These are phyloP conservation scores for Cucurbita ficifolia DNA, from an alignment of 306 rosid species.

Conservation along the genomic window DNA sequence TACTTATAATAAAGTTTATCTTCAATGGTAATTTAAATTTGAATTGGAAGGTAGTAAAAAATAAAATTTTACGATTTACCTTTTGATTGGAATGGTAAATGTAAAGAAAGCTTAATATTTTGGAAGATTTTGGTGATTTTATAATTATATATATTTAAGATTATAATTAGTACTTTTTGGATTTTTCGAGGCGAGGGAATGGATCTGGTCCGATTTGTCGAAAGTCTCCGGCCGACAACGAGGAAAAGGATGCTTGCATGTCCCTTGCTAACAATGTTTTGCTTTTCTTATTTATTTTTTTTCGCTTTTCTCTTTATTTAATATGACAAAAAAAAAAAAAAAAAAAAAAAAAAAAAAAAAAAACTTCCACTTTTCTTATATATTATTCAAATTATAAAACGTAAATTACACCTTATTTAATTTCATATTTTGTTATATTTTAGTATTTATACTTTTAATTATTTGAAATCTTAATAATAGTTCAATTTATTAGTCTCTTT, in stretches of 20 bases:
- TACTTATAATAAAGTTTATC: background rate
- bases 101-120: background rate
- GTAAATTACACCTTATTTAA: too few relatives aligned
- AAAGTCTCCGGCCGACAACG: background rate
- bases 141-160: background rate
- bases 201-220: background rate
- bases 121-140: background rate
- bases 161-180: background rate
- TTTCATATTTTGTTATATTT: too few relatives aligned
- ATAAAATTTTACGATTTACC: too few relatives aligned
- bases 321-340: background rate
- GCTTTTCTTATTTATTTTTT: background rate
- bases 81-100: background rate
- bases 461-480: too few relatives aligned
- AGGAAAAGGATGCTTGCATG: background rate
- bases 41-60: too few relatives aligned
- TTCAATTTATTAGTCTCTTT: too few relatives aligned
- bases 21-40: too few relatives aligned
- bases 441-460: too few relatives aligned
- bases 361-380: too few relatives aligned
- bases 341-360: too few relatives aligned
- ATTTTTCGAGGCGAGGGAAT: background rate
- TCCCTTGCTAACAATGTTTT: background rate
- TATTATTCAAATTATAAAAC: too few relatives aligned
- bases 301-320: background rate